Percentiles rank a stretch among this genome's conserved stretches.
phyloP scores from a whole-genome alignment of 371 early-diverging fungal species.

The Synchytrium microbalum region DNA sequence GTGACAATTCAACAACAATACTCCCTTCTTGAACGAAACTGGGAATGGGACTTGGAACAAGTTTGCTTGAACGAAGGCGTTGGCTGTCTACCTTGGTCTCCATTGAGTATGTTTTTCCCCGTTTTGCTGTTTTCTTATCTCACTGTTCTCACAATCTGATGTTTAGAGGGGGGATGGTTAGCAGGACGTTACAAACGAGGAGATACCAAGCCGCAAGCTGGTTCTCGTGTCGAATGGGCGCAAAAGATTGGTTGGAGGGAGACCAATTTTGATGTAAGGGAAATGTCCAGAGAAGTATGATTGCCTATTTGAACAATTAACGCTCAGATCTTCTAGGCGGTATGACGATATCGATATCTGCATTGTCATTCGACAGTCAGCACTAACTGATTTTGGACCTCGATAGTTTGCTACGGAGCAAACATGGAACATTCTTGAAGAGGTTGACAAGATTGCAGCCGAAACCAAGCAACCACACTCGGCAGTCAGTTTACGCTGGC shows the following conservation, averaged over 20 bases:
- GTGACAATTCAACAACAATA: slow-evolving; percentile 16
- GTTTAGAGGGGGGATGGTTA: slow-evolving; percentile 31
- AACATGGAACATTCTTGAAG: slow-evolving; percentile 35
- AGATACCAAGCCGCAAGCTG: background rate
- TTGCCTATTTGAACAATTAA: no score
- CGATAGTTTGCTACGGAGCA: slow-evolving; percentile 13
- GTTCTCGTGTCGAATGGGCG: slow-evolving; percentile 7
- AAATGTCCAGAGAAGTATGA: no score
- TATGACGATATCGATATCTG: no score
- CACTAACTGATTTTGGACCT: no score
- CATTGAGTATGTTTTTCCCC: no score
- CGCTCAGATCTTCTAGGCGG: no score
- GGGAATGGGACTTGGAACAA: slow-evolving; percentile 33
- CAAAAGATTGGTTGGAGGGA: slow-evolving; percentile 11
- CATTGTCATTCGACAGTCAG: no score
- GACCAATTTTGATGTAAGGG: slow-evolving; percentile 6
- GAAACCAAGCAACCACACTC: slow-evolving; percentile 31
- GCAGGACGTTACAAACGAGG: slow-evolving; percentile 31
- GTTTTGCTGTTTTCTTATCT: no score
- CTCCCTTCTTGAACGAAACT: slow-evolving; percentile 29
- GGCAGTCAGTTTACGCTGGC: slow-evolving; percentile 40
- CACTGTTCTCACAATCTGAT: no score
- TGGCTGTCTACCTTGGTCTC: slow-evolving; percentile 27
- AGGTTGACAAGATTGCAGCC: slow-evolving; percentile 28
- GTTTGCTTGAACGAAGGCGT: slow-evolving; percentile 28